Percentiles rank a stretch among this genome's conserved stretches.
These are phyloP conservation scores for Plenodomus tracheiphilus DNA, from an alignment of 2,329 filamentous ascomycete species.

Conservation along the genomic window DNA sequence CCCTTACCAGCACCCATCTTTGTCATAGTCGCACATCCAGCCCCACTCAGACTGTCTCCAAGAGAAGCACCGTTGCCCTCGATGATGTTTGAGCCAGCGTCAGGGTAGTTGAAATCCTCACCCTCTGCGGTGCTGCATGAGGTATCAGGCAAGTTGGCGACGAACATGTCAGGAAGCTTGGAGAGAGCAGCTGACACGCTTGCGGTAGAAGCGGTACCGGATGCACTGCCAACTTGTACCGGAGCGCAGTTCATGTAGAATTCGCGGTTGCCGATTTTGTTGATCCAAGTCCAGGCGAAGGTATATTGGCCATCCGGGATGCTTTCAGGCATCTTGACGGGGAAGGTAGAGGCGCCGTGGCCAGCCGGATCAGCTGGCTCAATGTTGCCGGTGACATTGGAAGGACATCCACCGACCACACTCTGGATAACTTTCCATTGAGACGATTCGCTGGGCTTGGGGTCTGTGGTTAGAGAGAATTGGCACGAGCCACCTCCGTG, in stretches of 20 bases:
- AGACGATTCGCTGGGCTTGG: slow-evolving; percentile 60
- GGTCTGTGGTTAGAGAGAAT: slow-evolving; percentile 80
- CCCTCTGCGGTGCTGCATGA: slow-evolving; percentile 56
- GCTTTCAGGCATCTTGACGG: slow-evolving; percentile 70
- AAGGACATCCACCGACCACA: slow-evolving; percentile 82
- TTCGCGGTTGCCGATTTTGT: slow-evolving; percentile 88
- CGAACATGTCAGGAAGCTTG: slow-evolving; percentile 72
- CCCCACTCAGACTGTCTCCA: slow-evolving; percentile 35
- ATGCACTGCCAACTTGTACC: slow-evolving; percentile 62
- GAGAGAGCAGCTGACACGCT: slow-evolving; percentile 47
- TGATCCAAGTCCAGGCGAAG: slow-evolving; percentile 94
- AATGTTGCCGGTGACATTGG: slow-evolving; percentile 54
- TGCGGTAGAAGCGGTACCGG: slow-evolving; percentile 37
- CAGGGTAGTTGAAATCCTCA: slow-evolving; percentile 67
- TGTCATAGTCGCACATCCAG: slow-evolving; percentile 33
- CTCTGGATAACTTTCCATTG: slow-evolving; percentile 90
- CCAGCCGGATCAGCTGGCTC: slow-evolving; percentile 3
- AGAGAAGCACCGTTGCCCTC: slow-evolving; percentile 31
- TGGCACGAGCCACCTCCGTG: slow-evolving; percentile 96
- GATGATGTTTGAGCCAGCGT: slow-evolving; percentile 62
- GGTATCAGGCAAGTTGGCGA: slow-evolving; percentile 66
- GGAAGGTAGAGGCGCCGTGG: slow-evolving; percentile 57
- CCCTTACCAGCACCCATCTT: slow-evolving; percentile 37
- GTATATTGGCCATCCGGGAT: slow-evolving; percentile 76
- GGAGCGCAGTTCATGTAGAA: slow-evolving; percentile 98